A percentile compares a stretch with the other conserved stretches of the same genome.
These are phyloP conservation scores for Cyberlindnera euphorbiiphila DNA, from an alignment of 805 yeast genomes.

Conservation along the genomic window DNA sequence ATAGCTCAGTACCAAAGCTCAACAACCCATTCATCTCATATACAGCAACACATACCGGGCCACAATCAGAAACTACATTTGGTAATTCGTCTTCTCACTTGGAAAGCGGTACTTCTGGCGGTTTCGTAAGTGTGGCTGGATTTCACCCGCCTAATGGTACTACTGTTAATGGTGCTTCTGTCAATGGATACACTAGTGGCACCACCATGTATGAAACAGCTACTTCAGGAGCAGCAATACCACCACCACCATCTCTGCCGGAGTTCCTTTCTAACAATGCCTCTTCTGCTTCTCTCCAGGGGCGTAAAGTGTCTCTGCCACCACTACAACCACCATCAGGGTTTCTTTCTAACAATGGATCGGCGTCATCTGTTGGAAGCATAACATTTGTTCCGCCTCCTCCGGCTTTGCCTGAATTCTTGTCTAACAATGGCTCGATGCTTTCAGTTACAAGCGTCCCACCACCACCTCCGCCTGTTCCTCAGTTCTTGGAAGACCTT, in stretches of 20 bases:
- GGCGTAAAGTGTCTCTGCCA: no score
- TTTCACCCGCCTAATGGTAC: not conserved
- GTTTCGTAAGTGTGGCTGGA: no score
- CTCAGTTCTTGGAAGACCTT: constrained; percentile 4
- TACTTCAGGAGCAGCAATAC: not conserved
- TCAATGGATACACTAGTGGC: no score
- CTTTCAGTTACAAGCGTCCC: not conserved
- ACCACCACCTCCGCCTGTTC: constrained; percentile 23
- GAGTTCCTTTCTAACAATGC: constrained; percentile 16
- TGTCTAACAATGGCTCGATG: not conserved
- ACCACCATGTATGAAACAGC: not conserved
- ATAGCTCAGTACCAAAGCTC: no score
- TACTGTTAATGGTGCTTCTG: no score
- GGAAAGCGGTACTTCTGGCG: not conserved
- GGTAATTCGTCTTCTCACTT: no score
- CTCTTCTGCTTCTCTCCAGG: constrained; percentile 10
- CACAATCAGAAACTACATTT: no score
- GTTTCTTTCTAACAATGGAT: not conserved
- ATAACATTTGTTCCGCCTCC: constrained; percentile 27
- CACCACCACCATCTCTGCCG: constrained; percentile 25
- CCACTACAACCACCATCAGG: not conserved
- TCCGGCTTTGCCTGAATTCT: constrained; percentile 28
- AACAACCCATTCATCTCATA: no score
- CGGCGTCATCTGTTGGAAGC: not conserved
- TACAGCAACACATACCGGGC: no score